Conservation (phyloP, 371 early-diverging fungal species). For the Mortierella sp. region DNA sequence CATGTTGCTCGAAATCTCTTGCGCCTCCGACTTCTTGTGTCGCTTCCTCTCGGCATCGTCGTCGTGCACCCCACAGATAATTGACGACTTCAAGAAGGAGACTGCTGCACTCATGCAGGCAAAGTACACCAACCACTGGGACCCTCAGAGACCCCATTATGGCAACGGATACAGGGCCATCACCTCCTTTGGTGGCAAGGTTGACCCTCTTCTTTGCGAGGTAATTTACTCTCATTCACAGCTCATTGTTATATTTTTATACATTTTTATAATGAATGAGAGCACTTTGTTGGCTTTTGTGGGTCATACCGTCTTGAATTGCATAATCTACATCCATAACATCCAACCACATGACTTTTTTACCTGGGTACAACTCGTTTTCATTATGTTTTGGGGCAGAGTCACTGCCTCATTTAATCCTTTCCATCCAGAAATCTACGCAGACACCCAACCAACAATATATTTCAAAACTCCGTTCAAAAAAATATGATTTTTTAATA, state of each 20-base stretch:
- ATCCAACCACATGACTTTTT: too few relatives aligned
- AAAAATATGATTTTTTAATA: not conserved
- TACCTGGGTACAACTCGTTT: too few relatives aligned
- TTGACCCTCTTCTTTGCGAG: conserved; percentile 70
- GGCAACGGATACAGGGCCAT: conserved; percentile 85
- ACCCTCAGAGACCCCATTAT: conserved; percentile 67
- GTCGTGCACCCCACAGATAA: conserved; percentile 45
- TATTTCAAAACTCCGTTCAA: not conserved
- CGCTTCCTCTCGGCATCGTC: conserved; percentile 20
- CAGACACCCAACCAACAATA: not conserved
- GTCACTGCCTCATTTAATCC: too few relatives aligned
- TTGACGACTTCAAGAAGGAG: conserved; percentile 51
- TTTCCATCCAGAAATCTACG: too few relatives aligned
- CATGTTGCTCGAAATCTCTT: conserved; percentile 55
- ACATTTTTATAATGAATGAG: too few relatives aligned
- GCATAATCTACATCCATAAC: too few relatives aligned
- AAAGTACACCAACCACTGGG: conserved; percentile 75
- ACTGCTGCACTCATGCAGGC: conserved; percentile 47
- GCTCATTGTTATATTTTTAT: conserved; percentile 1
- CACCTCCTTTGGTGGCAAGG: conserved; percentile 71
- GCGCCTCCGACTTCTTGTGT: conserved; percentile 52
- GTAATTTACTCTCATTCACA: conserved; percentile 41
- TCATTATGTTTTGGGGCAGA: too few relatives aligned
- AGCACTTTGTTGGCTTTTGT: too few relatives aligned
- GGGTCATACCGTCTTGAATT: too few relatives aligned